A percentile compares a stretch with the other conserved stretches of the same genome.
Conservation (phyloP, 1,139 yeast species). For the Sugiyamaella pinicola region DNA sequence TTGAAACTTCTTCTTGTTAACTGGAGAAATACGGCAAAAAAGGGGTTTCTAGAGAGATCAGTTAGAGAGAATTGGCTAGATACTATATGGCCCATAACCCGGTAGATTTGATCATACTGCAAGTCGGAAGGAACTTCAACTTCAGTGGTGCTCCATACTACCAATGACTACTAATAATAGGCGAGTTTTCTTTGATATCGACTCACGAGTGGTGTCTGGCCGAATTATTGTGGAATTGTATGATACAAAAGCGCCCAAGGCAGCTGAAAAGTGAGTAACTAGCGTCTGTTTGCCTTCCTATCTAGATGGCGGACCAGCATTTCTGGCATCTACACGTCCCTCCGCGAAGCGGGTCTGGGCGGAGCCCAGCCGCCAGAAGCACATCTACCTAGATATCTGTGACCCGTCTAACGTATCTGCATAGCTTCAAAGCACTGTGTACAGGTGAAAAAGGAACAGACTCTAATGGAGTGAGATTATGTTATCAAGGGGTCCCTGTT, state of each 20-base stretch:
- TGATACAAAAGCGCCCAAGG: constrained; percentile 57
- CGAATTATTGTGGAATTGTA: constrained; percentile 66
- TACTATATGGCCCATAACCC: background rate
- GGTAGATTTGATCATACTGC: background rate
- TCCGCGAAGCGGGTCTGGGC: too few relatives aligned
- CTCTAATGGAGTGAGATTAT: constrained; percentile 30
- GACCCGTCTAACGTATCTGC: constrained; percentile 8
- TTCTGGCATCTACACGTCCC: too few relatives aligned
- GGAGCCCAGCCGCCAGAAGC: too few relatives aligned
- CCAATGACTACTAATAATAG: constrained; percentile 2
- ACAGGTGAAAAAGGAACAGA: constrained; percentile 35
- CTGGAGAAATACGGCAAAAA: too few relatives aligned
- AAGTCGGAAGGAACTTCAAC: background rate
- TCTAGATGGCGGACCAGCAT: too few relatives aligned
- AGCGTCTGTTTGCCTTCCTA: constrained; percentile 46
- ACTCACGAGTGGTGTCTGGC: constrained; percentile 55
- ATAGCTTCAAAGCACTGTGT: constrained; percentile 37
- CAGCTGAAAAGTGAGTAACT: constrained; percentile 53
- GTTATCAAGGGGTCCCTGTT: constrained; percentile 54
- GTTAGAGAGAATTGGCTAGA: too few relatives aligned
- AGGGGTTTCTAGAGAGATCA: too few relatives aligned
- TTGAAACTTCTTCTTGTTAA: too few relatives aligned
- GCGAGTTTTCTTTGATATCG: constrained; percentile 59
- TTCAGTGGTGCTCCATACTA: background rate
- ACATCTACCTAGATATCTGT: too few relatives aligned